Evolutionary conservation across 345 rosid species (phyloP).

Genomic region (Eucalyptus melliodora): DNA sequence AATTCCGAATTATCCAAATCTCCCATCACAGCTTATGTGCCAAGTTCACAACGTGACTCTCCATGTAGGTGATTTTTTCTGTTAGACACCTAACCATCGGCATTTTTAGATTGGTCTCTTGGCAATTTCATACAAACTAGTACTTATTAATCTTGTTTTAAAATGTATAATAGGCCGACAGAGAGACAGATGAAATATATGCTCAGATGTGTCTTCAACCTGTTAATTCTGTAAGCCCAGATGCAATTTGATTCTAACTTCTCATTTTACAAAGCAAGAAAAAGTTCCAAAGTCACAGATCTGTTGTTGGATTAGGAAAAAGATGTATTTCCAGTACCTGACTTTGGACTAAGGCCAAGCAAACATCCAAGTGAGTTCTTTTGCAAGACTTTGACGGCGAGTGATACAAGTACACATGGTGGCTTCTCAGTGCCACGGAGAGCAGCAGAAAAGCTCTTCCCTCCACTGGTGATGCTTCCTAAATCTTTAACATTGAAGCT

Average conservation of each 20-base stretch:
- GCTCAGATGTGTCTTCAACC: conserved; percentile 98
- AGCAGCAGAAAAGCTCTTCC: conserved; percentile 98
- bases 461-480: conserved; percentile 51
- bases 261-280: background rate
- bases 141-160: background rate
- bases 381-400: conserved; percentile 94
- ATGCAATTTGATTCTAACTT: background rate
- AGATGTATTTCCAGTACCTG: conserved; percentile 80
- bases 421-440: conserved; percentile 99
- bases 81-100: too few relatives aligned
- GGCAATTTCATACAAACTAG: background rate
- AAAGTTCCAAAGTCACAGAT: background rate
- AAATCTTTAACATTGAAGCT: background rate
- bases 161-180: conserved; percentile 54
- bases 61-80: conserved; percentile 39
- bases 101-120: background rate
- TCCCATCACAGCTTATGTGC: conserved; percentile 88
- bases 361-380: conserved; percentile 92
- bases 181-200: conserved; percentile 88
- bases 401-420: conserved; percentile 99
- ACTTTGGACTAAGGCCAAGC: conserved; percentile 72
- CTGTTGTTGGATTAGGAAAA: conserved; percentile 43
- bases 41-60: conserved; percentile 91
- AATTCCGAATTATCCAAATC: conserved; percentile 94
- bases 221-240: conserved; percentile 63